Conservation (phyloP, 2,329 filamentous ascomycete genomes). For the Sporothrix variecibatus region DNA sequence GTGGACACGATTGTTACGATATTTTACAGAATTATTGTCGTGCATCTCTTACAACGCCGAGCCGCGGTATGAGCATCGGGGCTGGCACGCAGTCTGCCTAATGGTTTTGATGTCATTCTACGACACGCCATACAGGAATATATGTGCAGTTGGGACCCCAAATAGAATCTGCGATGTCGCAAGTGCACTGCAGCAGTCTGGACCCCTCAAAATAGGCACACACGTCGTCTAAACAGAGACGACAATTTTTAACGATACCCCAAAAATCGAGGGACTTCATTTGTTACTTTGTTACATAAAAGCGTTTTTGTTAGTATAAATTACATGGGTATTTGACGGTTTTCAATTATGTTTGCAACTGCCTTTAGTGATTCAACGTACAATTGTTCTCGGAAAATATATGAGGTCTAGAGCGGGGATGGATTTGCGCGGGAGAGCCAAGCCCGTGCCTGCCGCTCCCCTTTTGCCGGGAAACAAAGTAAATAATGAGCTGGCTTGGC, state of each 20-base stretch:
- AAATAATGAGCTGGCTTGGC: neutral
- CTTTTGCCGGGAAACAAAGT: conserved; percentile 3
- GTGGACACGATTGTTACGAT: neutral
- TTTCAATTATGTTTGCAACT: neutral
- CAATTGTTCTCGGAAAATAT: neutral
- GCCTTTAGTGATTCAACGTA: too few species aligned
- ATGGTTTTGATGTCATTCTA: neutral
- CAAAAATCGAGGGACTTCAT: neutral
- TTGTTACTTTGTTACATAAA: neutral
- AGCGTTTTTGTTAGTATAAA: neutral
- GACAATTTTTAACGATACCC: neutral
- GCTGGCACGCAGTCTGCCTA: neutral
- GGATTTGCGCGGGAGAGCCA: neutral
- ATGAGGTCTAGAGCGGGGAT: neutral
- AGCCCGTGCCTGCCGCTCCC: neutral
- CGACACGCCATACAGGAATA: neutral
- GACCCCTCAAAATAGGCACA: neutral
- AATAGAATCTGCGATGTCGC: too few species aligned
- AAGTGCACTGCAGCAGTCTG: neutral
- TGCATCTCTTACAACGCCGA: neutral
- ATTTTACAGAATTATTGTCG: neutral
- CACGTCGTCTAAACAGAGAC: neutral
- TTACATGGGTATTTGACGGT: neutral
- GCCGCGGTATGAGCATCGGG: neutral
- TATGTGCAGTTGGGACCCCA: too few species aligned